Evolutionary conservation across 345 rosid species (phyloP).

Genomic region (Salix brachista): DNA sequence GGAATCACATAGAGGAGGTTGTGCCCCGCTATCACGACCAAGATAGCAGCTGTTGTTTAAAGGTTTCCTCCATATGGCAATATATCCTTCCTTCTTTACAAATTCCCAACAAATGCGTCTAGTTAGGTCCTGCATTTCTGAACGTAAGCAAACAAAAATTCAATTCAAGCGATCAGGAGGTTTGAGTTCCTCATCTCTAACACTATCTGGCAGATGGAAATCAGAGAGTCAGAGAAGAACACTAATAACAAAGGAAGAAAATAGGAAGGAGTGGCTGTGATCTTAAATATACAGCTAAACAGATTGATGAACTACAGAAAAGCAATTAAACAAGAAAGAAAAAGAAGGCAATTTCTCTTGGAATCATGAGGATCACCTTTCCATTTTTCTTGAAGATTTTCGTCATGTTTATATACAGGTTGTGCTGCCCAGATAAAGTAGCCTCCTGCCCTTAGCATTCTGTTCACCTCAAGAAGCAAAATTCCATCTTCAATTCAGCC

Average conservation of each 20-base stretch:
- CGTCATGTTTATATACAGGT: conserved; percentile 51
- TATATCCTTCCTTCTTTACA: conserved; percentile 52
- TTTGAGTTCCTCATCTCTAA: neutral
- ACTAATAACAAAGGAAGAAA: neutral
- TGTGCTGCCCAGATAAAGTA: conserved; percentile 65
- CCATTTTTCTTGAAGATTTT: conserved; percentile 48
- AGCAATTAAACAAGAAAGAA: neutral
- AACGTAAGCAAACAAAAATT: neutral
- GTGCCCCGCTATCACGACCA: conserved; percentile 31
- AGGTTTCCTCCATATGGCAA: conserved; percentile 61
- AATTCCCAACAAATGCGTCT: conserved; percentile 53
- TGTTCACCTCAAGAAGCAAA: conserved; percentile 61
- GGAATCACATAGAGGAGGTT: conserved; percentile 49
- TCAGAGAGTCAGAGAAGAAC: neutral
- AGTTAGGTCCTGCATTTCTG: conserved; percentile 60
- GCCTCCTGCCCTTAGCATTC: conserved; percentile 67
- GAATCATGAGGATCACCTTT: conserved; percentile 34
- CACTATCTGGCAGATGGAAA: neutral
- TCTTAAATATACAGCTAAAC: neutral
- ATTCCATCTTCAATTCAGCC: conserved; percentile 42
- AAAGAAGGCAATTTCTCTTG: neutral
- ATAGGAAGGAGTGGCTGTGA: neutral
- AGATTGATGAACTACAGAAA: neutral
- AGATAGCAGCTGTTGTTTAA: conserved; percentile 57
- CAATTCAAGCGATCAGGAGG: conserved; percentile 6